Percentiles rank a stretch among this genome's conserved stretches.
phyloP scores from a whole-genome alignment of 805 yeast genomes.

The Candida endomychidarum region DNA sequence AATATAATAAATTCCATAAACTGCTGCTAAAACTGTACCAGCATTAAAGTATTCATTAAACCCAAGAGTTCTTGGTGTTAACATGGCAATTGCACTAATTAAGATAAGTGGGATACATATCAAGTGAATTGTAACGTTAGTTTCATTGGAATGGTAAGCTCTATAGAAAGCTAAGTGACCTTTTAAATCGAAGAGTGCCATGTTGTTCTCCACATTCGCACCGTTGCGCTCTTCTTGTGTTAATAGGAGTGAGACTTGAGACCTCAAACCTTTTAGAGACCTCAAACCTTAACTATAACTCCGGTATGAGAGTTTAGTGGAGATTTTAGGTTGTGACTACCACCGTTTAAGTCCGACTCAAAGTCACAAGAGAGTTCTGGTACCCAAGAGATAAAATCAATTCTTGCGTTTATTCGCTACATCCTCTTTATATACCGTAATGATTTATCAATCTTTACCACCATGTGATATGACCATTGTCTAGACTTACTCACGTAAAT shows the following conservation, averaged over 20 bases:
- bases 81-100: slow-evolving; percentile 48
- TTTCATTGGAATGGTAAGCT: slow-evolving; percentile 51
- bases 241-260: no score
- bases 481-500: slow-evolving; percentile 41
- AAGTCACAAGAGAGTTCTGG: no score
- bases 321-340: no score
- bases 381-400: no score
- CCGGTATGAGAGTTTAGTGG: no score
- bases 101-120: slow-evolving; percentile 79
- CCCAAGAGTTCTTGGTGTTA: slow-evolving; percentile 19
- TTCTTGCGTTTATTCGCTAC: no score
- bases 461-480: no score
- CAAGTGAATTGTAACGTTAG: slow-evolving; percentile 75
- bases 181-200: slow-evolving; percentile 36
- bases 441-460: no score
- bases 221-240: no score
- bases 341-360: no score
- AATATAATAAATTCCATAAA: slow-evolving; percentile 59
- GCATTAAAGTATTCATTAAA: slow-evolving; percentile 28
- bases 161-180: slow-evolving; percentile 44
- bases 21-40: slow-evolving; percentile 46
- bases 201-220: slow-evolving; percentile 14
- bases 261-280: no score
- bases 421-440: neutral
- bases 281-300: no score